Conservation (phyloP, 1,284 basidiomycete species). For the Cystobasidiaceae sp. region DNA sequence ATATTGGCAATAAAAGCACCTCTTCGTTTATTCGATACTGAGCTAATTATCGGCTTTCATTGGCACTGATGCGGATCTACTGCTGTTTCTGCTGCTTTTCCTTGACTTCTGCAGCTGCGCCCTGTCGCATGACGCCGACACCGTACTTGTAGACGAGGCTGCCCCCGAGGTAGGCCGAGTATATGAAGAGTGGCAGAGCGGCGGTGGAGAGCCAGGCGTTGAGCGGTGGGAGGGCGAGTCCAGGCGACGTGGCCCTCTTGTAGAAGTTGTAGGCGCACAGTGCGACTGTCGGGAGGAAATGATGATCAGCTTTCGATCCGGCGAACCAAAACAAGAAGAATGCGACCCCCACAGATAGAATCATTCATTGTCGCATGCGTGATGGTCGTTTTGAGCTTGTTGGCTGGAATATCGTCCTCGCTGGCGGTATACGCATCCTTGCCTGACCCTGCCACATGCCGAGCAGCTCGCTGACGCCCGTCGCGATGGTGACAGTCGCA, state of each 20-base stretch:
- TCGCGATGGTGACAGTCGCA: conserved; percentile 42
- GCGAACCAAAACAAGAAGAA: neutral
- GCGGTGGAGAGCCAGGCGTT: conserved; percentile 37
- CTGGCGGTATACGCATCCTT: conserved; percentile 37
- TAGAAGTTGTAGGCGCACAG: conserved; percentile 44
- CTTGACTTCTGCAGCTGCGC: conserved; percentile 35
- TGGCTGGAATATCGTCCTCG: conserved; percentile 40
- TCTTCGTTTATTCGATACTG: too few relatives aligned
- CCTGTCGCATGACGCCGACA: conserved; percentile 43
- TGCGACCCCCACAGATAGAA: conserved; percentile 32
- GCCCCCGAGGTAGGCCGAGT: conserved; percentile 40
- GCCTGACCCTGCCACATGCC: conserved; percentile 41
- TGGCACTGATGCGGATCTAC: too few relatives aligned
- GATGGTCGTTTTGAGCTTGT: conserved; percentile 44
- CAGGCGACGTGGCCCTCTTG: conserved; percentile 37
- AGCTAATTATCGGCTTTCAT: too few relatives aligned
- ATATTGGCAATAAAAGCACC: too few relatives aligned
- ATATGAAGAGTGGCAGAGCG: conserved; percentile 43
- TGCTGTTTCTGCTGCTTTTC: conserved; percentile 23
- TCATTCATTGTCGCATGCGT: conserved; percentile 45
- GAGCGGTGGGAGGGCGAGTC: conserved; percentile 37
- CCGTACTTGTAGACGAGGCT: conserved; percentile 43
- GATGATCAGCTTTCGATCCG: neutral
- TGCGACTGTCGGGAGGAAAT: conserved; percentile 29
- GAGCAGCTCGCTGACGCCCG: conserved; percentile 43